Conservation (phyloP, 176 grass and related monocot species). For the Bothriochloa decipiens region DNA sequence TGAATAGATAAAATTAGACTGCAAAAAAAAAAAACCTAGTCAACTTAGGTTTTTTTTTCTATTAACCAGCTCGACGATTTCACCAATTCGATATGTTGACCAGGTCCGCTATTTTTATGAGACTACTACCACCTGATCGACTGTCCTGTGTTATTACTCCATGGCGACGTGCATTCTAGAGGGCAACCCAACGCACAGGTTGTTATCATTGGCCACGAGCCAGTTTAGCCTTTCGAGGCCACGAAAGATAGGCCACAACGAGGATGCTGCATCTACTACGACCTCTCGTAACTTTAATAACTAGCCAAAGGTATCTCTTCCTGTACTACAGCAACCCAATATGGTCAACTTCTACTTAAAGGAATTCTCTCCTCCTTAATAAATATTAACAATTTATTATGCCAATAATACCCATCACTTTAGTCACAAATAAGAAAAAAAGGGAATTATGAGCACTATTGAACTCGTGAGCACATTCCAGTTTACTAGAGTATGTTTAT, state of each 20-base stretch:
- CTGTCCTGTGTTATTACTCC: neutral
- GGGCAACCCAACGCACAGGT: neutral
- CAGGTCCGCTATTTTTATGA: neutral
- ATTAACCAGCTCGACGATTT: neutral
- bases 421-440: neutral
- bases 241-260: constrained; percentile 36
- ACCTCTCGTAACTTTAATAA: constrained; percentile 5
- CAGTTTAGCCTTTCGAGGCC: constrained; percentile 50
- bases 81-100: neutral
- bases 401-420: neutral
- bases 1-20: too few relatives aligned
- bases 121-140: neutral
- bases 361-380: constrained; percentile 34
- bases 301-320: constrained; percentile 7
- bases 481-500: neutral
- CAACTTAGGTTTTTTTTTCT: too few relatives aligned
- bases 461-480: neutral
- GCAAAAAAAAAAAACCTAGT: too few relatives aligned
- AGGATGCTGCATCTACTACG: neutral
- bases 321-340: neutral
- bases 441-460: neutral
- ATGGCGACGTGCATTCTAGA: constrained; percentile 1
- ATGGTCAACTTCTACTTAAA: constrained; percentile 39
- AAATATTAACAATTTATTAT: neutral
- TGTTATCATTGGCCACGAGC: neutral